phyloP scores from a whole-genome alignment of 106 monocot species.

The Xerophyta viscosa region DNA sequence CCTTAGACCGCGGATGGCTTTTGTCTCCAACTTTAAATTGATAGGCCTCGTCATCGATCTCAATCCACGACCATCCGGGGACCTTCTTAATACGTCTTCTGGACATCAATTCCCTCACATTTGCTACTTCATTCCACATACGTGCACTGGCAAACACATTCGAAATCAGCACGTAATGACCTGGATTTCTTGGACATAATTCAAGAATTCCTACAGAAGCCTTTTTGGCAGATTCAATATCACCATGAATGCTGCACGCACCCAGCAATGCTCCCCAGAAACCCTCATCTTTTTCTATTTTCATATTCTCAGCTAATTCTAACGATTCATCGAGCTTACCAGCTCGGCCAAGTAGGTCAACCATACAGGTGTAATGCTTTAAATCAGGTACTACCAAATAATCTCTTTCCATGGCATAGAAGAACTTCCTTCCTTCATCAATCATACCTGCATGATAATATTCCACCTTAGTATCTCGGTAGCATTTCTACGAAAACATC shows the following conservation, averaged over 20 bases:
- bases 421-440: constrained; percentile 29
- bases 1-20: constrained; percentile 34
- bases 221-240: constrained; percentile 46
- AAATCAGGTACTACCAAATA: constrained; percentile 42
- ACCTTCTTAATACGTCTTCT: constrained; percentile 43
- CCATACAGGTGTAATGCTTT: constrained; percentile 79
- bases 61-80: constrained; percentile 52
- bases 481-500: no score
- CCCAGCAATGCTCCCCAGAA: constrained; percentile 77
- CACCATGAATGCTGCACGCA: constrained; percentile 70
- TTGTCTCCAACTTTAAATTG: constrained; percentile 72
- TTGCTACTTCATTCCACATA: constrained; percentile 46
- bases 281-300: no score
- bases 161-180: constrained; percentile 61
- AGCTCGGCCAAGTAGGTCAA: constrained; percentile 63
- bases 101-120: constrained; percentile 44
- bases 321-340: constrained; percentile 8
- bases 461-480: no score
- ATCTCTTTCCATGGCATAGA: constrained; percentile 39
- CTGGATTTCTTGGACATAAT: constrained; percentile 66
- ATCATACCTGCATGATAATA: constrained; percentile 63
- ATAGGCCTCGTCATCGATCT: constrained; percentile 32
- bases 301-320: no score
- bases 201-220: constrained; percentile 38
- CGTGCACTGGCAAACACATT: constrained; percentile 57